Base-by-base conservation (phyloP, 23 red algal genomes). In the Gracilaria vermiculophylla region DNA sequence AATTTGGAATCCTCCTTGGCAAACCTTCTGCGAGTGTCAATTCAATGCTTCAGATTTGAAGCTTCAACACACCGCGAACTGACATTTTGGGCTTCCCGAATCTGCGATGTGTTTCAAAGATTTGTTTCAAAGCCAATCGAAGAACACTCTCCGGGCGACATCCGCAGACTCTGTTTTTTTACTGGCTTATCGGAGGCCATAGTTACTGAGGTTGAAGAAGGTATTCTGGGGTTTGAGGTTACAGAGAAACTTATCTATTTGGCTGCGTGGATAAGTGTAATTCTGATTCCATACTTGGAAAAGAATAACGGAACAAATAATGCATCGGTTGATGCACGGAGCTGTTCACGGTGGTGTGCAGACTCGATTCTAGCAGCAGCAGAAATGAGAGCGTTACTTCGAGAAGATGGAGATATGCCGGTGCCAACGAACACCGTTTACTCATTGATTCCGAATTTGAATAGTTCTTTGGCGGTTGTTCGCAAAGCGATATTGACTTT, bases 401-500 rank as follows among this genome's bases (percentile, higher is more conserved):
- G 57, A 73, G 50, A 21, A 42, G 69, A 88, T 76, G 69, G 84
- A 47, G 35, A 58, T 8, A 66, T 88, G 66, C 84, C 84, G 3
- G 19, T 88, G 17, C 40, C 45, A 27, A 32, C 32, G 15, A 20
- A 65, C 31, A 35, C 32, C 32, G 70, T 88, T 57, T 88, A 88
- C 23, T 61, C 49, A 2, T 37, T 88, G 4, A 70, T 62, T 47
- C 65, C 84, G 37, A n/a, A 45, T 28, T 70, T 88, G 35, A 70
- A 34, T 8, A 88, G 72, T 36, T 43, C 66, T 8, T 44, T 19
- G 4, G 36, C 21, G 20, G 11, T 62, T 3, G 45, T 62, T 44
- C 25, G 84, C 11, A 88, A 47, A 41, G 84, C 84, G 41, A 62
- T 76, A 20, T 67, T 88, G 23, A 88, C 69, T 32, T 39, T 77